These are phyloP conservation scores for Tricholoma bakamatsutake DNA, from an alignment of 768 basidiomycete species.

Conservation along the genomic window DNA sequence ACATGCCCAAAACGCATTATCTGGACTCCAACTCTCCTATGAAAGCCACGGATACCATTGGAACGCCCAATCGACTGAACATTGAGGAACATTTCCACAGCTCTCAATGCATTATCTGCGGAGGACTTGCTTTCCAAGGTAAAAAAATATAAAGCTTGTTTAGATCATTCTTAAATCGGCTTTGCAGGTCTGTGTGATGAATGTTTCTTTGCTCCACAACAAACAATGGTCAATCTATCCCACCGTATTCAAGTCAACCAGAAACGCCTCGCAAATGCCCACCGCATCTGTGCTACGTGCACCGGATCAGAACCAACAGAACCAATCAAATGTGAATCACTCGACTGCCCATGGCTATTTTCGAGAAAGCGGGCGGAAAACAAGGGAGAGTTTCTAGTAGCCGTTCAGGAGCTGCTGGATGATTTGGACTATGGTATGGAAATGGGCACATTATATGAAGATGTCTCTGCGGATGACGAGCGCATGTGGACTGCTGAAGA, in stretches of 20 bases:
- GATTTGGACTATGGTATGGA: constrained; percentile 25
- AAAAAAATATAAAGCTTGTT: constrained; percentile 2
- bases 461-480: constrained; percentile 1
- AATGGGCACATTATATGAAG: not conserved
- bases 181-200: constrained; percentile 55
- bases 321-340: constrained; percentile 67
- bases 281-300: constrained; percentile 72
- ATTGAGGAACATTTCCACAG: constrained; percentile 76
- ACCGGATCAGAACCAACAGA: constrained; percentile 49
- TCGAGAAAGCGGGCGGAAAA: constrained; percentile 56
- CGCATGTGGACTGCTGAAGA: constrained; percentile 3
- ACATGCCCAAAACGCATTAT: constrained; percentile 61
- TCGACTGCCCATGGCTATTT: constrained; percentile 85
- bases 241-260: constrained; percentile 52
- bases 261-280: constrained; percentile 46
- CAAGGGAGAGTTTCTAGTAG: constrained; percentile 29
- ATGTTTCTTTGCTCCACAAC: constrained; percentile 47
- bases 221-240: constrained; percentile 52
- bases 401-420: constrained; percentile 27
- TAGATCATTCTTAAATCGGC: not conserved
- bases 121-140: constrained; percentile 50
- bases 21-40: constrained; percentile 26
- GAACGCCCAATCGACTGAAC: constrained; percentile 35
- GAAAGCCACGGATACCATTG: constrained; percentile 16
- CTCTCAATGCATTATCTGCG: constrained; percentile 67